These are phyloP conservation scores for Leccinum griseonigrum DNA, from an alignment of 1,284 basidiomycete species.

Conservation along the genomic window DNA sequence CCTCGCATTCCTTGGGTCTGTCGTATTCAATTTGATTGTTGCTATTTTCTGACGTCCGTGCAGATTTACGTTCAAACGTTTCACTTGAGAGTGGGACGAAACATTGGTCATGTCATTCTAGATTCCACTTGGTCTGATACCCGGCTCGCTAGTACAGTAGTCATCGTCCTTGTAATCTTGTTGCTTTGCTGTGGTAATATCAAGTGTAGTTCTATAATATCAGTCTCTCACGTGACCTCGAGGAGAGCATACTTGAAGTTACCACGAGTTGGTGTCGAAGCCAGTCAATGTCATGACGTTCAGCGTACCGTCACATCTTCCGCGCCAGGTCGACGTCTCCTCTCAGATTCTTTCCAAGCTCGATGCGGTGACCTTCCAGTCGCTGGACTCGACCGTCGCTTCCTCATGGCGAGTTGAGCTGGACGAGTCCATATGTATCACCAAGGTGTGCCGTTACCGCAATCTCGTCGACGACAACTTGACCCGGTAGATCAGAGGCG, in stretches of 20 bases:
- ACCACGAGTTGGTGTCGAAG: constrained; percentile 4
- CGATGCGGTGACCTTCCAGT: constrained; percentile 54
- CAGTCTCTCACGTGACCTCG: constrained; percentile 18
- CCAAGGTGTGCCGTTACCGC: constrained; percentile 49
- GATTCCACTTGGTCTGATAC: constrained; percentile 20
- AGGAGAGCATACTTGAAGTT: neutral
- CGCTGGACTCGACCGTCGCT: constrained; percentile 57
- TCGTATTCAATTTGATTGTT: constrained; percentile 12
- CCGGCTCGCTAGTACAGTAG: constrained; percentile 27
- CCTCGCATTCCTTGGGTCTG: constrained; percentile 88
- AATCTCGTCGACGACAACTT: constrained; percentile 2
- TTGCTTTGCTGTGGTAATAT: constrained; percentile 15
- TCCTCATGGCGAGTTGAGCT: constrained; percentile 70
- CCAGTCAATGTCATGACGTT: constrained; percentile 55
- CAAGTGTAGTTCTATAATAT: constrained; percentile 3
- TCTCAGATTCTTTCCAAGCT: constrained; percentile 67
- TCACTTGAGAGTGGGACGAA: constrained; percentile 42
- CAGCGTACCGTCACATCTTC: constrained; percentile 65
- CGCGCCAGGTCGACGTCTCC: constrained; percentile 61
- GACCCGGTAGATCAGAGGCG: constrained; percentile 41
- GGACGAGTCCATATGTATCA: constrained; percentile 61
- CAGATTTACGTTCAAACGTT: constrained; percentile 83
- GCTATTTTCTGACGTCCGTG: constrained; percentile 9
- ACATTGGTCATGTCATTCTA: neutral
- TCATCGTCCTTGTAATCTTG: constrained; percentile 26